Percentiles rank a stretch among this genome's conserved stretches.
These are phyloP conservation scores for Zychaea mexicana DNA, from an alignment of 371 early-diverging fungal species.

Conservation along the genomic window DNA sequence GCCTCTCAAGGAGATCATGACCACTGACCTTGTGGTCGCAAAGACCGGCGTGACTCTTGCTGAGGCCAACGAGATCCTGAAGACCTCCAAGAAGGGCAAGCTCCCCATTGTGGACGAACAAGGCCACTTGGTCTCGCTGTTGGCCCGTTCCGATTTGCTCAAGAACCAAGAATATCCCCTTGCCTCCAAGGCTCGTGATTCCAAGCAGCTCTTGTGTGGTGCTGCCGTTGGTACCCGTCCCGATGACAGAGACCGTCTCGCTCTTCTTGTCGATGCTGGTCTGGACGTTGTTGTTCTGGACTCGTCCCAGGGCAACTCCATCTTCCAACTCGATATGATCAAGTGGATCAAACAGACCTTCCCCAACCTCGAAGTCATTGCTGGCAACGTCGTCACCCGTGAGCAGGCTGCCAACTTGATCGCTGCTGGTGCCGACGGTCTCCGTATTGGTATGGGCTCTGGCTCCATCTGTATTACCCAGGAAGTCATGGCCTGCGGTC, in stretches of 20 bases:
- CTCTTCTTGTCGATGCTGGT: slow-evolving; percentile 88
- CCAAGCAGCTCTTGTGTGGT: slow-evolving; percentile 92
- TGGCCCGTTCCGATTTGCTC: slow-evolving; percentile 93
- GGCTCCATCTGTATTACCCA: slow-evolving; percentile 98
- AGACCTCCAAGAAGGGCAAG: slow-evolving; percentile 94
- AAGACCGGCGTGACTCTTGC: slow-evolving; percentile 83
- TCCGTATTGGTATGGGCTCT: slow-evolving; percentile 96
- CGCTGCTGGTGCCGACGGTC: slow-evolving; percentile 93
- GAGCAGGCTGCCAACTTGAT: slow-evolving; percentile 94
- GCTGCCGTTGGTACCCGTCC: slow-evolving; percentile 94
- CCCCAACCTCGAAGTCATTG: slow-evolving; percentile 84
- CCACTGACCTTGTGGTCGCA: slow-evolving; percentile 87
- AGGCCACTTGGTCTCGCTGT: slow-evolving; percentile 86
- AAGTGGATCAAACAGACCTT: slow-evolving; percentile 85
- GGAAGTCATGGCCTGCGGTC: slow-evolving; percentile 98
- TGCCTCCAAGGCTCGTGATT: slow-evolving; percentile 80
- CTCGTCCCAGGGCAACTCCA: slow-evolving; percentile 93
- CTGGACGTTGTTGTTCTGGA: slow-evolving; percentile 94
- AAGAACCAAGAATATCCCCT: slow-evolving; percentile 95
- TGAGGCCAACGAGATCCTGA: slow-evolving; percentile 90
- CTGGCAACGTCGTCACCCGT: slow-evolving; percentile 96
- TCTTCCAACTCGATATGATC: slow-evolving; percentile 94
- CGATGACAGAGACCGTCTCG: slow-evolving; percentile 85
- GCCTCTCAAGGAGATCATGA: slow-evolving; percentile 81
- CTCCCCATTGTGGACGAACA: slow-evolving; percentile 89